Base-by-base conservation (phyloP, 345 rosid species). In the Hirschfeldia incana region DNA sequence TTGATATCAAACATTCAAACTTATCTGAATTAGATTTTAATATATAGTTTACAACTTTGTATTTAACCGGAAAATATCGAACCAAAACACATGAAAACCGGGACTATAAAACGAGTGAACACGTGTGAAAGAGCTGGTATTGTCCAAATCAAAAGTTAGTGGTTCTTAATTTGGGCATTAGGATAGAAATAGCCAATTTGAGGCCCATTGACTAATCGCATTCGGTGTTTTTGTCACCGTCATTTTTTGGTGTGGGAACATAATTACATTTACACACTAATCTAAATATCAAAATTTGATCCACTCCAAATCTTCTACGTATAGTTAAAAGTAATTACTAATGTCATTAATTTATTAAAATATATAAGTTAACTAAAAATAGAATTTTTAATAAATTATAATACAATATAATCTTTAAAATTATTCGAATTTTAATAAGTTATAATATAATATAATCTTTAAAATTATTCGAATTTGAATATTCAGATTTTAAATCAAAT, bases 201-300 rank as follows among this genome's bases (percentile, higher is more conserved):
- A 76, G 75, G 81, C 72, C 81, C 81, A 65, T 53, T 36, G 1
- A 36, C 5, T 36, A 64, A 70, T 51, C 11, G 16, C 28, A 55
- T 21, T 44, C 32, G 37, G 61, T 27, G 10, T 75, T 61, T 62
- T 28, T 6, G 44, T n/a, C 74, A 76, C 74, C 37, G 80, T 69
- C 75, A 76, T 13, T 58, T 58, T 68, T 7, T 13, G 34, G 32
- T 2, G 15, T 12, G 8, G 8, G 67, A 8, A 32, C 6, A 63
- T 7, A 42, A 8, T 37, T 8, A 8, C 9, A 9, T 37, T 37
- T 37, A 9, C 46, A 39, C 11, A 39, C 46, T 39, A 8, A 39
- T 9, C 46, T 44, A 4, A 44, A 11, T 44, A 44, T 44, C 51
- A 44, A 12, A 44, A 11, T 11, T 39, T 11, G 51, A 42, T 42